These are phyloP conservation scores for Thraustochytrium striatum DNA, from an alignment of 352 stramenopile genomes.

Conservation along the genomic window DNA sequence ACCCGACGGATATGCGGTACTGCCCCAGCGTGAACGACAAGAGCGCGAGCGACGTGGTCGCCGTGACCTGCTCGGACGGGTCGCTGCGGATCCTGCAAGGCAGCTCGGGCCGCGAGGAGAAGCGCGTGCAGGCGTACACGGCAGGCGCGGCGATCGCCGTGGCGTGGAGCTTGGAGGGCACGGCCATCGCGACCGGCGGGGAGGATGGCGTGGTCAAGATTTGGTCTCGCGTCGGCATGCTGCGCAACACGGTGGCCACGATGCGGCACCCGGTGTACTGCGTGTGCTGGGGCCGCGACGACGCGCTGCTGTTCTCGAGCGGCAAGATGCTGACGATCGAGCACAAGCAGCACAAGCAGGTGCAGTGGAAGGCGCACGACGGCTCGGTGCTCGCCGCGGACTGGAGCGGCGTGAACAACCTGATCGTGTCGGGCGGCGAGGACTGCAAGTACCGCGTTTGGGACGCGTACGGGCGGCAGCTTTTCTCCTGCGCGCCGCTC, in stretches of 20 bases:
- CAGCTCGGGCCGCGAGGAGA: conserved; percentile 82
- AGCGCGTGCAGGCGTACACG: conserved; percentile 73
- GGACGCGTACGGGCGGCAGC: conserved; percentile 80
- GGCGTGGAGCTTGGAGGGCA: conserved; percentile 86
- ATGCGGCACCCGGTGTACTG: conserved; percentile 71
- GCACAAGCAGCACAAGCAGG: conserved; percentile 54
- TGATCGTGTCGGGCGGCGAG: conserved; percentile 83
- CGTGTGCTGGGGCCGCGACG: conserved; percentile 80
- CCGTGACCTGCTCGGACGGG: conserved; percentile 78
- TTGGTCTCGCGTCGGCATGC: conserved; percentile 62
- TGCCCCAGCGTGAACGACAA: conserved; percentile 33
- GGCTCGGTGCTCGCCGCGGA: conserved; percentile 81
- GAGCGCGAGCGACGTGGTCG: conserved; percentile 58
- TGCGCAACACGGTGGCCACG: conserved; percentile 76
- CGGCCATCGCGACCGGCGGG: conserved; percentile 76
- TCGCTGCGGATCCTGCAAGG: conserved; percentile 74
- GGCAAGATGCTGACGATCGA: conserved; percentile 83
- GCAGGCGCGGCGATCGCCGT: conserved; percentile 77
- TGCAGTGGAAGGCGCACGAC: conserved; percentile 83
- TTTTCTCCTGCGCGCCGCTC: conserved; percentile 68
- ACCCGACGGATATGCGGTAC: conserved; percentile 27
- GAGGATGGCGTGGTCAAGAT: conserved; percentile 89
- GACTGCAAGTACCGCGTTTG: conserved; percentile 85
- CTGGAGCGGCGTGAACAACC: conserved; percentile 85
- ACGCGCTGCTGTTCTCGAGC: conserved; percentile 79